Percentiles rank a stretch among this genome's conserved stretches.
Conservation (phyloP, 2,329 filamentous ascomycete genomes). For the Fusarium musae region DNA sequence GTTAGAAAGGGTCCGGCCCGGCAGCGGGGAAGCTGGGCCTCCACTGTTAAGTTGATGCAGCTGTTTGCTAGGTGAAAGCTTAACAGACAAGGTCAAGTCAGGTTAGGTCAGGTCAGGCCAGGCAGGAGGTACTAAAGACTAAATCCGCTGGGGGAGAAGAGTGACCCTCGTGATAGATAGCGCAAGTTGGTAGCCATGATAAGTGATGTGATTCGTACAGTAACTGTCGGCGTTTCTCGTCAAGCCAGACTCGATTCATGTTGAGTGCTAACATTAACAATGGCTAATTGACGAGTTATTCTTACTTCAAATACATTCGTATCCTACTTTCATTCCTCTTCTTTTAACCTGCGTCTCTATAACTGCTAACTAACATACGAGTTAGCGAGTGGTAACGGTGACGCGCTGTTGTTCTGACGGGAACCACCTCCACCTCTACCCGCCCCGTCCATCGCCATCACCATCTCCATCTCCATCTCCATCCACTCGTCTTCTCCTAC, state of each 20-base stretch:
- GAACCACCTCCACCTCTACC: conserved; percentile 43
- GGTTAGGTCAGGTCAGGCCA: background rate
- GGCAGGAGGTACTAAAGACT: conserved; percentile 8
- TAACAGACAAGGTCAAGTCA: conserved; percentile 25
- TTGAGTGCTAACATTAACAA: background rate
- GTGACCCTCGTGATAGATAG: conserved; percentile 39
- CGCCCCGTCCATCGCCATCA: conserved; percentile 35
- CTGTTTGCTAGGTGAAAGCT: conserved; percentile 5
- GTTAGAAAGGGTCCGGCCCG: conserved; percentile 25
- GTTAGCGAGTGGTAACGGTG: conserved; percentile 43
- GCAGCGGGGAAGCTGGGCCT: conserved; percentile 37
- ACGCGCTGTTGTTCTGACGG: conserved; percentile 27
- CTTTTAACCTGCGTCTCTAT: background rate
- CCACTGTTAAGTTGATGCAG: conserved; percentile 34
- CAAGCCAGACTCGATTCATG: conserved; percentile 28
- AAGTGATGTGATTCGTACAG: conserved; percentile 14
- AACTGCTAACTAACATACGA: background rate
- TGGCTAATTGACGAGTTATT: background rate
- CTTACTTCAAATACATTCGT: background rate
- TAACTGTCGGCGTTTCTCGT: conserved; percentile 11
- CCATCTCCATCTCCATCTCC: background rate
- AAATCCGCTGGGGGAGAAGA: conserved; percentile 13
- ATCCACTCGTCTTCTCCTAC: conserved; percentile 29
- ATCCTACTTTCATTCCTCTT: background rate
- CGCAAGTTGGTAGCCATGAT: conserved; percentile 4